These are phyloP conservation scores for Sisymbrium altissimum DNA, from an alignment of 345 rosid species.

Conservation along the genomic window DNA sequence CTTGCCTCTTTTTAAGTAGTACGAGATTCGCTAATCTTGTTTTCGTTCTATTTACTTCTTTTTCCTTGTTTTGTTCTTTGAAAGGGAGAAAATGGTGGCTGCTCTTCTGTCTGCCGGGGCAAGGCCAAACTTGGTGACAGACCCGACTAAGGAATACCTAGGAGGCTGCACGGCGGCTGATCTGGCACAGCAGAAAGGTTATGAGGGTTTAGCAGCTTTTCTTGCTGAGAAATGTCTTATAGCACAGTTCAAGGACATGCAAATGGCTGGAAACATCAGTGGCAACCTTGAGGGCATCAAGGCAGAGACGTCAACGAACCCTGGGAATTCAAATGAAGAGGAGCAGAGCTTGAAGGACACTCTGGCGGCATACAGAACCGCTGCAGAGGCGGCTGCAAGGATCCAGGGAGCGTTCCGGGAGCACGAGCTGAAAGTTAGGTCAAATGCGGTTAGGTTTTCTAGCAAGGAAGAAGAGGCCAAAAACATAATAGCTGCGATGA, in stretches of 20 bases:
- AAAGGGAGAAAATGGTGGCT: conserved; percentile 96
- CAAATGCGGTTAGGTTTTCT: conserved; percentile 44
- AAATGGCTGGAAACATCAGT: conserved; percentile 72
- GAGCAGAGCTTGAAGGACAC: conserved; percentile 72
- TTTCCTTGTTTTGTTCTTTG: neutral
- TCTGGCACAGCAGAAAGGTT: conserved; percentile 72
- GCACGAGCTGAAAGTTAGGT: conserved; percentile 62
- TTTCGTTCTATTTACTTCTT: neutral
- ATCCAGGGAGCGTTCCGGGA: conserved; percentile 89
- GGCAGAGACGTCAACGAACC: conserved; percentile 27
- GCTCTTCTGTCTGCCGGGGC: conserved; percentile 90
- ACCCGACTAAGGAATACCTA: conserved; percentile 72
- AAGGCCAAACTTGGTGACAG: conserved; percentile 84
- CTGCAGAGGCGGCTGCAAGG: conserved; percentile 94
- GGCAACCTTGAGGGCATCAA: conserved; percentile 56
- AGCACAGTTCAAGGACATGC: conserved; percentile 79
- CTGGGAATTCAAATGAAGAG: conserved; percentile 51
- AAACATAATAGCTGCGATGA: conserved; percentile 83
- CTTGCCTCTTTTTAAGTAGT: neutral
- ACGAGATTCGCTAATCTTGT: neutral
- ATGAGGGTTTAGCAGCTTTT: conserved; percentile 85
- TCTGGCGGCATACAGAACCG: conserved; percentile 77
- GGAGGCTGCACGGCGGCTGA: conserved; percentile 85
- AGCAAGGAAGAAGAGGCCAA: conserved; percentile 71
- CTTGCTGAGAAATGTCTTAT: conserved; percentile 86